Base-by-base conservation (phyloP, 2,329 filamentous ascomycete genomes). In the Verticillium nonalfalfae region DNA sequence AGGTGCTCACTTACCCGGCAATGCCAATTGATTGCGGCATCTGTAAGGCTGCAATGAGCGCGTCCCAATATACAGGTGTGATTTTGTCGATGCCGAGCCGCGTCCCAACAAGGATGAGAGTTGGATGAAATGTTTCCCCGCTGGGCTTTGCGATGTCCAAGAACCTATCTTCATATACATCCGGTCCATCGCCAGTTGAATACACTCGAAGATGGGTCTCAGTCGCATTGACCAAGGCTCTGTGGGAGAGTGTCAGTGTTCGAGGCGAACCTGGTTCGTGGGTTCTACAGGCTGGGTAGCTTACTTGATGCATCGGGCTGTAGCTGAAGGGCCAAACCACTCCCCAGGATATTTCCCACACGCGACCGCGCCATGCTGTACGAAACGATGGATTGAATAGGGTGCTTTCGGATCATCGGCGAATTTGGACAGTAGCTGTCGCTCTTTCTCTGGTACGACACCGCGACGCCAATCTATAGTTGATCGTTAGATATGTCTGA, bases 311-410 rank as follows among this genome's bases (percentile, higher is more conserved):
- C 95, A 98, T 61, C 89, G 87, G 56, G 95, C 93, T 10, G 95
- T 96, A 7, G 95, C 95, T 18, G 93, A 97, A n/a, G 95, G 95
- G 0, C 95, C 95, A 76, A 99, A 99, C 95, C 95, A 99, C 76
- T 98, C 92, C 40, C 95, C 95, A 0, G 95, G 95, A 70, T 96
- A 91, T 75, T 97, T 98, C 4, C 92, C 93, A 74, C 95, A 99
- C 2, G 90, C 89, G 39, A 84, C 81, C 31, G 93, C 93, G 18
- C 95, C 95, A 68, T 97, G 90, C 59, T 88, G 82, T 39, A 99
- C 95, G 70, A 99, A 99, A 64, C 89, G 91, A 70, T 99, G 95
- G 68, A 99, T 92, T 1, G 94, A 98, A 72, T 96, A 98, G 0
- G 93, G 91, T 3, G 95, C 93, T 66, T 82, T 83, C 2, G 91